Evolutionary conservation across 1,139 yeast genomes (phyloP), one percentile per base, ranked within the genome.

Genomic region (Nakaseomyces kungkrabaensis): DNA sequence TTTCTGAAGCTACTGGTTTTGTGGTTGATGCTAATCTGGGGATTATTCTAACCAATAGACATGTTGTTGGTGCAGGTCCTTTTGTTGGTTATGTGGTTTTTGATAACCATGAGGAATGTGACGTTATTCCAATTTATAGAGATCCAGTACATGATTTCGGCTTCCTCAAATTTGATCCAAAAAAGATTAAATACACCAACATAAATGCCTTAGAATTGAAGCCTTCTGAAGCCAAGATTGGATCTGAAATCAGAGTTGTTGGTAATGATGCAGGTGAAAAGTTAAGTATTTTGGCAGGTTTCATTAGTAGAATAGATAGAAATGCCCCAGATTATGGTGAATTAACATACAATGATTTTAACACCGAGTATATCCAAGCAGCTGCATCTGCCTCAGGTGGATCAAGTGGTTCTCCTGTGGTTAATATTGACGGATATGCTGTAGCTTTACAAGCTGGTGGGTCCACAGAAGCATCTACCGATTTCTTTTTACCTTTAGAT

Each of bases 231-330:
- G 97, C 96, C 27, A 76, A 78, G 60, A 88, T 90, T 24, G 97
- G 97, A 37, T 81, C 89, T 38, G 97, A 90, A 65, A 89, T 90
- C 59, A 76, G 96, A 63, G 96, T 90, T 36, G 90, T 89, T 44
- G 97, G 97, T 72, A 90, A 90, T 67, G 97, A 90, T 71, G 95
- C 96, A 5, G 97, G 97, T 62, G 97, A 90, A 66, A 89, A 89
- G 67, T 72, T 90, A 50, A 84, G 95, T 46, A 90, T 90, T 61
- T 71, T 89, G 56, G 80, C 95, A 2, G 97, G 97, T 34, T 87
- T 89, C 66, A 89, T 90, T 49, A 83, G 95, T 45, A 78, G 97
- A 67, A 70, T 89, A 53, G 97, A 90, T 68, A 80, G 97, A 72
- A 88, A 89, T 65, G 95, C 97, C 3, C 97, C 97, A 3, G 95